Base-by-base conservation (phyloP, 805 yeast species). In the Saccharomycopsis schoenii region DNA sequence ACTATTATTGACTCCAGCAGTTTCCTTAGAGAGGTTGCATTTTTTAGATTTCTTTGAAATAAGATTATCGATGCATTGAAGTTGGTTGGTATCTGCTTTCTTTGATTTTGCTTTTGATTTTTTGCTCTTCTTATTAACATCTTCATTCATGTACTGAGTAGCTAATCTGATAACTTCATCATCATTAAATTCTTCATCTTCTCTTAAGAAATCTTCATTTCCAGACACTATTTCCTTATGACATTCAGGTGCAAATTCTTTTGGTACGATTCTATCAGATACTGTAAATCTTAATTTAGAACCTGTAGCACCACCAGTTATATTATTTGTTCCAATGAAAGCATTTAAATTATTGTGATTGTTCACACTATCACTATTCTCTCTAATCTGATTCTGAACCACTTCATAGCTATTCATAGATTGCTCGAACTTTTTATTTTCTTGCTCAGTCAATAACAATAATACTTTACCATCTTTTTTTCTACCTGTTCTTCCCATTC, bases 401-500 rank as follows among this genome's bases (percentile, higher is more conserved):
- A 80, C 81, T 62, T 82, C 82, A 71, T 94, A 93, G 34, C 91
- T 94, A 36, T 80, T 86, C 87, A 89, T 83, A 0, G 98, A 92
- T 66, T 85, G 82, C 55, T 87, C 88, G 69, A 89, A 89, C 69
- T 93, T 96, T 5, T 73, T 68, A 60, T 86, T 82, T 72, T 94
- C 99, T 65, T 83, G 83, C 12, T 86, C 80, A 9, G 97, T 82
- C 67, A 93, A 83, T 4, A 94, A 72, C 42, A 92, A 72, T 3
- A 89, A 74, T 1, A 94, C 88, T 62, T 80, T 81, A 50, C 99
- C 99, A 67, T 88, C 90, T 67, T 97, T 77, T 69, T 90, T 89
- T 73, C 99, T 85, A 19, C 99, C 99, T 0, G 99, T 94, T 74
- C 99, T 83, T 34, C 99, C 99, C 96, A 94, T 90, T 67, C 99